Base-by-base conservation (phyloP, 768 basidiomycete genomes). In the Fistulinella prunicolor region DNA sequence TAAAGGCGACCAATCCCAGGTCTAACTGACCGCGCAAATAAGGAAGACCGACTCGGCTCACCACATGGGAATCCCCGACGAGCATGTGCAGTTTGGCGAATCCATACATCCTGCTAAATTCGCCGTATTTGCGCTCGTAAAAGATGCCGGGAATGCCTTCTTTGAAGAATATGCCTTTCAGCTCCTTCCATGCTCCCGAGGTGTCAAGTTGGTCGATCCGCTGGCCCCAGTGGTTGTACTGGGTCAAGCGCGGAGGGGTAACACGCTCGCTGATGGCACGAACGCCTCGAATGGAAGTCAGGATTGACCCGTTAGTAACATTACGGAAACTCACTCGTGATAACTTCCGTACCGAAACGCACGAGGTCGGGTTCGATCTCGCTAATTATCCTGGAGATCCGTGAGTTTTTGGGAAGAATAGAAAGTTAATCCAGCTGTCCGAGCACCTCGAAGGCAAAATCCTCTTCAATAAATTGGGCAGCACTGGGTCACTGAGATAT, bases 141-240 rank as follows among this genome's bases (percentile, higher is more conserved):
- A 82, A 77, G 39, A 86, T 85, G 10, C 73, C 80, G 1, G 84
- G 78, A 17, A 85, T 60, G 9, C 88, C 88, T 73, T 71, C 87
- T 83, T 74, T 70, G 54, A 84, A 79, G 28, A 76, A 73, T 21
- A 81, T 58, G 1, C 75, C 78, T 63, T 86, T 88, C 54, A 90
- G 70, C 17, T 70, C 71, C 13, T 82, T 71, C 88, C 88, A 91
- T 0, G 80, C 85, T 59, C 88, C 85, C 16, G 82, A 83, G 1
- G 85, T 87, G 32, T 81, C 71, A 0, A 92, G 74, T 4, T 69
- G 65, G 61, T 91, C 87, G 8, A 88, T 68, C 10, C 82, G 78
- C 39, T 64, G 59, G 0, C 87, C 87, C 82, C 81, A 89, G 53
- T 87, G 81, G 56, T 89, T 74, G 58, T 87, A 90, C 63, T 89